A percentile compares a stretch with the other conserved stretches of the same genome.
Evolutionary conservation across 2,329 filamentous ascomycete genomes (phyloP).

Genomic region (Teratosphaeriaceae sp.): DNA sequence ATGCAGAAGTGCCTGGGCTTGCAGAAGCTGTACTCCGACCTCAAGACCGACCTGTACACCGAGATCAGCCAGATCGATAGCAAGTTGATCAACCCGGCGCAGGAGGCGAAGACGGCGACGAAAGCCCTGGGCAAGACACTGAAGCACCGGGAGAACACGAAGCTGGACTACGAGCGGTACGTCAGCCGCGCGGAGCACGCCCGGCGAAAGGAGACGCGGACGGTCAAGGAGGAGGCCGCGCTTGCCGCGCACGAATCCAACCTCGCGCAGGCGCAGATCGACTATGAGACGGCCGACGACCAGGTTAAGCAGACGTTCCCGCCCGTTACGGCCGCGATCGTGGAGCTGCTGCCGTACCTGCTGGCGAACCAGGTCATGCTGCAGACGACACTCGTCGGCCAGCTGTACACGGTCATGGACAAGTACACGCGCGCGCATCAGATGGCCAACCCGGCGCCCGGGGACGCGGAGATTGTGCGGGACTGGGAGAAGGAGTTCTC

Average conservation of each 20-base stretch:
- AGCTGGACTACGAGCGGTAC: conserved; percentile 73
- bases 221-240: conserved; percentile 64
- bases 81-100: conserved; percentile 62
- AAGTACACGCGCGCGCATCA: conserved; percentile 63
- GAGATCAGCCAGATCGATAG: conserved; percentile 66
- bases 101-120: conserved; percentile 60
- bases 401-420: conserved; percentile 72
- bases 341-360: conserved; percentile 67
- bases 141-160: conserved; percentile 77
- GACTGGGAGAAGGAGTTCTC: conserved; percentile 59
- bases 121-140: conserved; percentile 73
- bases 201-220: conserved; percentile 62
- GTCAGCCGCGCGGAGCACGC: conserved; percentile 64
- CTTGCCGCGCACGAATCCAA: conserved; percentile 68
- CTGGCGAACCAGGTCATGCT: conserved; percentile 65
- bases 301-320: conserved; percentile 67
- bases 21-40: conserved; percentile 60
- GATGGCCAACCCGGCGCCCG: conserved; percentile 65
- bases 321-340: conserved; percentile 61
- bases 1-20: conserved; percentile 60
- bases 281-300: conserved; percentile 69
- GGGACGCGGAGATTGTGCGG: conserved; percentile 63
- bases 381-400: conserved; percentile 68
- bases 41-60: conserved; percentile 63
- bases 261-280: conserved; percentile 55